Conservation (phyloP, 2,329 filamentous ascomycete species). For the Dactylonectria estremocensis region DNA sequence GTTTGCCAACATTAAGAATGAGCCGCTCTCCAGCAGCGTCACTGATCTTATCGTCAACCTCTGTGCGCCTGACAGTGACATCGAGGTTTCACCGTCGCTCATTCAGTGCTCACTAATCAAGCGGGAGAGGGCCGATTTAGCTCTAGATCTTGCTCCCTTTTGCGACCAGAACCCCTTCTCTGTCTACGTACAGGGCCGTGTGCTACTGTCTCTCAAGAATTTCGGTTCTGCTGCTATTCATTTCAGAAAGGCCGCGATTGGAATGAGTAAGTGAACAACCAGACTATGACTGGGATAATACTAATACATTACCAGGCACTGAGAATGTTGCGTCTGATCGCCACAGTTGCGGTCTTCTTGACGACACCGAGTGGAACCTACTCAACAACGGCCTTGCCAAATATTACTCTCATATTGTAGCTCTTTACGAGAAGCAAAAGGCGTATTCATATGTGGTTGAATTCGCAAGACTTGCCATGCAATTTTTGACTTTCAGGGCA, state of each 20-base stretch:
- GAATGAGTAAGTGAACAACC: constrained; percentile 76
- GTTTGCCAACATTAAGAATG: constrained; percentile 65
- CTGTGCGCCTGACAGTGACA: constrained; percentile 76
- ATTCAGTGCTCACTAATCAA: constrained; percentile 76
- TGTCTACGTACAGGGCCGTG: constrained; percentile 88
- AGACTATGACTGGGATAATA: neutral
- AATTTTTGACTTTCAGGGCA: constrained; percentile 64
- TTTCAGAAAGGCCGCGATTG: constrained; percentile 88
- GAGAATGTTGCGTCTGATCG: constrained; percentile 63
- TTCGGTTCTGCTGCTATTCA: constrained; percentile 79
- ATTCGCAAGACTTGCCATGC: constrained; percentile 83
- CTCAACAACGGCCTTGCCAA: constrained; percentile 81
- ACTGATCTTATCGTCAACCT: constrained; percentile 78
- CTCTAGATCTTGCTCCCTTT: constrained; percentile 70
- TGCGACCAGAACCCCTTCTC: constrained; percentile 72
- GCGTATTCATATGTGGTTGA: constrained; percentile 87
- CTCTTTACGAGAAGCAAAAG: constrained; percentile 84
- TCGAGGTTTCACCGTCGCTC: constrained; percentile 73
- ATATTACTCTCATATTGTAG: constrained; percentile 90
- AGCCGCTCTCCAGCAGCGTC: constrained; percentile 71
- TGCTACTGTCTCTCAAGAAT: constrained; percentile 82
- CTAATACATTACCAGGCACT: constrained; percentile 59
- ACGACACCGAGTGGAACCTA: constrained; percentile 80
- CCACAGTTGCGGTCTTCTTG: constrained; percentile 78
- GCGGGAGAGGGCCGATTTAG: constrained; percentile 72